Base-by-base conservation (phyloP, 106 monocot genomes). In the Posidonia australis region DNA sequence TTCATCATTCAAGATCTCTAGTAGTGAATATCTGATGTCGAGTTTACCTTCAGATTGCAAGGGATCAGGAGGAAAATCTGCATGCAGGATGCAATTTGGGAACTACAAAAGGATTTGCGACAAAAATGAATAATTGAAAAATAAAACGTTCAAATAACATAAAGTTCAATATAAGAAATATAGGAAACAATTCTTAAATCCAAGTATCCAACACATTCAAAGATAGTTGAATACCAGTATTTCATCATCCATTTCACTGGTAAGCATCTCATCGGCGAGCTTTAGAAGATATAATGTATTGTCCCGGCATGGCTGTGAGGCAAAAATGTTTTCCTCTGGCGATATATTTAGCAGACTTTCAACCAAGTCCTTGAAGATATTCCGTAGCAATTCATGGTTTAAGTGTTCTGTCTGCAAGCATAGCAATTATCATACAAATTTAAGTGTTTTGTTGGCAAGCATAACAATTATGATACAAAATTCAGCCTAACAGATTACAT, bases 241-340 rank as follows among this genome's bases (percentile, higher is more conserved):
- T 65, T 85, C 79, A 66, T 84, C 67, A 42, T 68, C 77, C 59
- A 64, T 73, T 81, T 81, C 82, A 76, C 70, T 71, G 41, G 77
- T 64, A 47, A 98, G 82, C 67, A 91, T 72, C 68, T 98, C 98
- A 72, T 98, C 82, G 45, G 75, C 28, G 58, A 91, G 87, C 68
- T 84, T 87, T 49, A 98, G 46, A 77, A 98, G 73, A 79, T 91
- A 98, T 25, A 91, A 68, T 11, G 77, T 67, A 75, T 98, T 98
- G 68, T 98, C 98, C 46, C 98, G 87, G 67, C 91, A 98, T 70
- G 98, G 98, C 63, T 98, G 98, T 52, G 73, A 80, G 66, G 74
- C n/a, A 60, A 91, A 77, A 30, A 85, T 62, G 54, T 82, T 91
- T 46, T 88, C 98, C 53, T 79, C 81, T 43, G 81, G 67, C 20